Base-by-base conservation (phyloP, 116 monocot species). In the Dioscorea cayenensis region DNA sequence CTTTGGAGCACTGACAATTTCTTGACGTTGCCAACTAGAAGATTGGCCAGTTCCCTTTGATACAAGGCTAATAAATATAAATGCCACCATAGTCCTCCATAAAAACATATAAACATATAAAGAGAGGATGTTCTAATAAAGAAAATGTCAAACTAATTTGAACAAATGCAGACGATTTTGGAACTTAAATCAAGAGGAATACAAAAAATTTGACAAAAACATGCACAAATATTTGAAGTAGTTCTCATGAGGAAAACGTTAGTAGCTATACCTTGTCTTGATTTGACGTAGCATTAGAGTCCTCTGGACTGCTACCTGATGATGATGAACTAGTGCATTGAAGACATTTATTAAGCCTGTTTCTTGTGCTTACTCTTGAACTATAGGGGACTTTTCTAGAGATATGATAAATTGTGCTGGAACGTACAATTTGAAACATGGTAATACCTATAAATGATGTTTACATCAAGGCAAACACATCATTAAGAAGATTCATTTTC, bases 241-340 rank as follows among this genome's bases (percentile, higher is more conserved):
- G 2, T 55, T 62, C 13, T 71, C 58, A 70, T 55, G 4, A 35
- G 20, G 55, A n/a, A 70, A 19, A 14, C 32, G 17, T 61, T 60
- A 7, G 28, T 23, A 63, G 50, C 69, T 63, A 66, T 78, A 68
- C 87, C 82, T 85, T 83, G 62, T 79, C 73, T 68, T 77, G 68
- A 13, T 77, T 71, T 70, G 80, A 43, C 5, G 67, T 48, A 69
- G 63, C 18, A 28, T 77, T 37, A 0, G 69, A 16, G 36, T 80
- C 80, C 19, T 75, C 60, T 38, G 48, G 19, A 51, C 69, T 78
- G 16, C 49, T 66, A 65, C 63, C 73, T 0, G 83, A 87, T 9
- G 83, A 78, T 65, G 79, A 72, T 32, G 89, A 83, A 72, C 73
- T 67, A 73, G 74, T 72, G 71, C 80, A 77, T 63, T 70, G 69